A percentile compares a stretch with the other conserved stretches of the same genome.
Conservation (phyloP, 805 yeast species). For the Wickerhamiella siamensis region DNA sequence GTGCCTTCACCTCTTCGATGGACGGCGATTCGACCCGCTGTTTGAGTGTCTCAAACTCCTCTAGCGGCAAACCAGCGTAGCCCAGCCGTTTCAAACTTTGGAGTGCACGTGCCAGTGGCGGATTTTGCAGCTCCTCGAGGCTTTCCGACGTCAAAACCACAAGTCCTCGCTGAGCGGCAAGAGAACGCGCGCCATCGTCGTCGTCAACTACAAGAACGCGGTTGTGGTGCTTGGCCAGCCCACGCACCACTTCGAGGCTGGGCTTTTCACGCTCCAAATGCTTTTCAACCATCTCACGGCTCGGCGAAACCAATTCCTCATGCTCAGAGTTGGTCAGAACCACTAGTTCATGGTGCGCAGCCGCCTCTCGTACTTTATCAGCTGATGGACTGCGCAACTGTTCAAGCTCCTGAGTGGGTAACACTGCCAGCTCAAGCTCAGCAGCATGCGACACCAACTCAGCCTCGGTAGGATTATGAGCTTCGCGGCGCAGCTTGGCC, state of each 20-base stretch:
- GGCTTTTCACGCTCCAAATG: conserved; percentile 13
- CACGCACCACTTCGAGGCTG: conserved; percentile 10
- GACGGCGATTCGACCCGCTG: background rate
- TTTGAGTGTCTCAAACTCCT: background rate
- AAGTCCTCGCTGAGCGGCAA: background rate
- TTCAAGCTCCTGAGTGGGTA: conserved; percentile 14
- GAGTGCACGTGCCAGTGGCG: background rate
- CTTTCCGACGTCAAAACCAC: background rate
- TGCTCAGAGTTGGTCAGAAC: conserved; percentile 19
- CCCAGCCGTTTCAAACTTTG: background rate
- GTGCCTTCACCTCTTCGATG: conserved; percentile 11
- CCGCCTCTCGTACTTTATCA: conserved; percentile 22
- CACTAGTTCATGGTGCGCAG: conserved; percentile 11
- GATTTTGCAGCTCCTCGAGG: conserved; percentile 1
- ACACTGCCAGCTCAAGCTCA: conserved; percentile 13
- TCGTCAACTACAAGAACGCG: conserved; percentile 8
- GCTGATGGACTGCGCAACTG: conserved; percentile 19
- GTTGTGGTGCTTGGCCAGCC: conserved; percentile 5
- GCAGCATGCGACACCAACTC: conserved; percentile 14
- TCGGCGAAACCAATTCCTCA: conserved; percentile 10
- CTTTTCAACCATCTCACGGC: conserved; percentile 13
- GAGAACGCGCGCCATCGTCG: conserved; percentile 5
- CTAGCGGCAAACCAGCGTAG: background rate
- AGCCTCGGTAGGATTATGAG: conserved; percentile 14
- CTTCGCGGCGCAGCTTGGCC: conserved; percentile 10